Evolutionary conservation across 805 yeast genomes (phyloP), one percentile per base, ranked within the genome.

Genomic region (Kodamaea restingae): DNA sequence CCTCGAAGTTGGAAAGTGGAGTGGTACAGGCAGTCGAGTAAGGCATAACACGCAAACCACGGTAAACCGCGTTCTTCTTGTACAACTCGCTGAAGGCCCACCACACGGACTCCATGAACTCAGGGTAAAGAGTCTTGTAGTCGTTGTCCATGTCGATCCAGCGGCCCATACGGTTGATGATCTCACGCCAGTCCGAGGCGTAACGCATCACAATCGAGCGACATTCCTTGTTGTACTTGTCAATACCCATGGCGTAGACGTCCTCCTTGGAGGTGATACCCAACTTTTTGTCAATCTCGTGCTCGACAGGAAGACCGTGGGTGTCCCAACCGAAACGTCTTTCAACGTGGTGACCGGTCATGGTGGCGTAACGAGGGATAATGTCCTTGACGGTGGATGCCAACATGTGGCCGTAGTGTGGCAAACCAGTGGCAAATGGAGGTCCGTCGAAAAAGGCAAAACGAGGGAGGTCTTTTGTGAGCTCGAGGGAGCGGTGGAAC

Each of bases 261-360:
- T 93, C 99, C 39, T 85, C 91, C 65, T 90, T 93, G 54, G 95
- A 84, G 40, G 84, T 81, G 66, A 93, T 88, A 27, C 95, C 95
- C 52, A 93, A 76, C 59, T 86, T 84, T 84, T 95, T 93, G 85
- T 93, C 99, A 55, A 93, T 93, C 65, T 91, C 96, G 63, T 93
- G 96, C 71, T 93, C 99, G 42, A 93, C 88, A 36, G 99, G 99
- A 48, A 93, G 79, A 42, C 99, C 99, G 63, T 93, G 99, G 41
- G 99, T 93, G 67, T 93, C 99, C 99, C 99, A 93, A 46, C 99
- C 99, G 50, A 93, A 93, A 56, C 98, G 79, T 70, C 99, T 86
- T 67, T 87, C 96, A 31, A 93, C 98, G 54, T 84, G 87, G 64
- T 79, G 83, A 15, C 98, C 98, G 53, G 85, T 91, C 98, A 93